Evolutionary conservation across 2,329 filamentous ascomycete genomes (phyloP).

Genomic region (Ceratocystis alfenasii): DNA sequence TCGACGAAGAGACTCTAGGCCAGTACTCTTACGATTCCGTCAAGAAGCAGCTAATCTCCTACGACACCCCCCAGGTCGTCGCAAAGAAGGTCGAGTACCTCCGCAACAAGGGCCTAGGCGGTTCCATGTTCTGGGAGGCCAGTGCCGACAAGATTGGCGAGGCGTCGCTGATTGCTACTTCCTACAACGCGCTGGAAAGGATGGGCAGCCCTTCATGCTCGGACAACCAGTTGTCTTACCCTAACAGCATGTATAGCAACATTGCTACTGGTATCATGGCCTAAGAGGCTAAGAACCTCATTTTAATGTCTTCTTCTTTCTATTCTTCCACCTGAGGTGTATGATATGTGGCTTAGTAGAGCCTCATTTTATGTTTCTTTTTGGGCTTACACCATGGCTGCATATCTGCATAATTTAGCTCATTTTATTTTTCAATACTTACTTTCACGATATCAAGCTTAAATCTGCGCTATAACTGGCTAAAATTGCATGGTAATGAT

Average conservation of each 20-base stretch:
- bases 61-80: conserved; percentile 52
- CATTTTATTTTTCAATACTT: neutral
- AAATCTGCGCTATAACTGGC: too few relatives aligned
- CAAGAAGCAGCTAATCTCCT: conserved; percentile 55
- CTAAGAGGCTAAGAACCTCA: neutral
- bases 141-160: conserved; percentile 51
- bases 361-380: neutral
- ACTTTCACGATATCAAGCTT: too few relatives aligned
- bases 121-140: conserved; percentile 79
- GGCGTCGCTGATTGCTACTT: conserved; percentile 48
- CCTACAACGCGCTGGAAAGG: conserved; percentile 25
- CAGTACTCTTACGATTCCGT: conserved; percentile 58
- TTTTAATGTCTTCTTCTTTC: neutral
- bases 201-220: conserved; percentile 26
- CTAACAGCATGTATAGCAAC: conserved; percentile 45
- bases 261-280: conserved; percentile 31
- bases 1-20: conserved; percentile 47
- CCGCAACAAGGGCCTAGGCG: conserved; percentile 50
- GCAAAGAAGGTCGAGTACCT: conserved; percentile 55
- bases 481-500: too few relatives aligned
- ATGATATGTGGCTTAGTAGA: too few relatives aligned
- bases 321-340: neutral
- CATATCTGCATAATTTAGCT: neutral
- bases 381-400: neutral
- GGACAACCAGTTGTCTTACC: conserved; percentile 42